Conservation (phyloP, 371 early-diverging fungal species). For the Saksenaea vasiformis region DNA sequence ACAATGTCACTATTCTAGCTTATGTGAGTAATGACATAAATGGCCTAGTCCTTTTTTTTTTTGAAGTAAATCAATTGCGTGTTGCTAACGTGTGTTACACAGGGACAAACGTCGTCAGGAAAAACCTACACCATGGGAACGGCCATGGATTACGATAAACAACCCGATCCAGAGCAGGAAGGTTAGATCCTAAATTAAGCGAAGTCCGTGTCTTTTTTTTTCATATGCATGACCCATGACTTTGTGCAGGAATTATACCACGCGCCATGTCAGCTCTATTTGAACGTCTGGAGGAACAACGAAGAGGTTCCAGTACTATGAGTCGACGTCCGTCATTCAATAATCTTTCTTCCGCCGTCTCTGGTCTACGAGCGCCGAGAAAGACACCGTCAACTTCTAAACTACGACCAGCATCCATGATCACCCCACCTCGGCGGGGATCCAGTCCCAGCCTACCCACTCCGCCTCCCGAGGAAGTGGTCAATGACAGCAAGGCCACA, state of each 20-base stretch:
- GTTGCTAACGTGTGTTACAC: slow-evolving; percentile 13
- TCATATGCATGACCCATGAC: not conserved
- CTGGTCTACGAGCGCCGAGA: slow-evolving; percentile 24
- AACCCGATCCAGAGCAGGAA: slow-evolving; percentile 51
- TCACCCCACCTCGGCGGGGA: slow-evolving; percentile 17
- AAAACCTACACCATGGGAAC: slow-evolving; percentile 99
- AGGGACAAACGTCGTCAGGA: slow-evolving; percentile 91
- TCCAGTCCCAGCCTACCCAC: slow-evolving; percentile 7
- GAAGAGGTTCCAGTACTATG: not conserved
- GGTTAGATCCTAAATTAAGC: slow-evolving; percentile 19
- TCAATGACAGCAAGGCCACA: slow-evolving; percentile 17
- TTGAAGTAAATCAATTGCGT: slow-evolving; percentile 2
- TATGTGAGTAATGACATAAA: slow-evolving; percentile 70
- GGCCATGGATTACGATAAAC: slow-evolving; percentile 62
- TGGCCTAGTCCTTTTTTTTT: slow-evolving; percentile 14
- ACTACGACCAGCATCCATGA: slow-evolving; percentile 20
- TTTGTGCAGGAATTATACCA: slow-evolving; percentile 81
- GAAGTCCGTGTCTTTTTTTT: not conserved
- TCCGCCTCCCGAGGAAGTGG: slow-evolving; percentile 14
- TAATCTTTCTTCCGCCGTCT: slow-evolving; percentile 14
- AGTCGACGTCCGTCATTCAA: not conserved
- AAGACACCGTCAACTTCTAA: slow-evolving; percentile 16
- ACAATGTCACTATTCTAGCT: slow-evolving; percentile 94
- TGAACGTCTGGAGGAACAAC: slow-evolving; percentile 29
- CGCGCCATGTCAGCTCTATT: slow-evolving; percentile 84